Evolutionary conservation across 129 eudicot genomes (phyloP).

Genomic region (Apium graveolens): DNA sequence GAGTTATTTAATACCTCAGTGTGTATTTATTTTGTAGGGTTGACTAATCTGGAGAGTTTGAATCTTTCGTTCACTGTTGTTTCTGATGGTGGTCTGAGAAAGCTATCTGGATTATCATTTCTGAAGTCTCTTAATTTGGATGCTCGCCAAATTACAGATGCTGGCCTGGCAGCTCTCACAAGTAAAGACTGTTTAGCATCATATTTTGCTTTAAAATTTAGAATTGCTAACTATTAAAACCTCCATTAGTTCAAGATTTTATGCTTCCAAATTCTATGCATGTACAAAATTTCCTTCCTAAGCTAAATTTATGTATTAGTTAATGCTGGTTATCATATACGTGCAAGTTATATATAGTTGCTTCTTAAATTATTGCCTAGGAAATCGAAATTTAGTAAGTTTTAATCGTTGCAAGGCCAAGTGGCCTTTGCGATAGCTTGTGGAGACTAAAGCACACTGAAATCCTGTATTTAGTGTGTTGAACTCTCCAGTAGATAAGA

Average conservation of each 20-base stretch:
- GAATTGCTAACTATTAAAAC: not conserved
- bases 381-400: not conserved
- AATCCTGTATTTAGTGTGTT: not conserved
- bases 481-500: not conserved
- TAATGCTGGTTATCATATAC: not conserved
- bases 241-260: not conserved
- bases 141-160: slow-evolving; percentile 89
- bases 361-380: not conserved
- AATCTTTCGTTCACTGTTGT: slow-evolving; percentile 85
- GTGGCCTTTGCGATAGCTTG: not conserved
- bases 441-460: not conserved
- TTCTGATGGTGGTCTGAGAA: slow-evolving; percentile 71
- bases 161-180: slow-evolving; percentile 83
- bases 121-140: slow-evolving; percentile 85
- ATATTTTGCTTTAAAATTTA: not conserved
- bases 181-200: slow-evolving; percentile 35
- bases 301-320: not conserved
- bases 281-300: not conserved
- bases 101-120: slow-evolving; percentile 57
- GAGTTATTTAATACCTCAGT: not conserved
- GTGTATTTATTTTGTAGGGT: slow-evolving; percentile 33
- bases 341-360: not conserved
- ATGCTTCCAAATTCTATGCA: not conserved
- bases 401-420: not conserved
- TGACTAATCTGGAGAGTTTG: slow-evolving; percentile 67